Conservation (phyloP, 169 alveolate species). For the Plasmodium gallinaceum region DNA sequence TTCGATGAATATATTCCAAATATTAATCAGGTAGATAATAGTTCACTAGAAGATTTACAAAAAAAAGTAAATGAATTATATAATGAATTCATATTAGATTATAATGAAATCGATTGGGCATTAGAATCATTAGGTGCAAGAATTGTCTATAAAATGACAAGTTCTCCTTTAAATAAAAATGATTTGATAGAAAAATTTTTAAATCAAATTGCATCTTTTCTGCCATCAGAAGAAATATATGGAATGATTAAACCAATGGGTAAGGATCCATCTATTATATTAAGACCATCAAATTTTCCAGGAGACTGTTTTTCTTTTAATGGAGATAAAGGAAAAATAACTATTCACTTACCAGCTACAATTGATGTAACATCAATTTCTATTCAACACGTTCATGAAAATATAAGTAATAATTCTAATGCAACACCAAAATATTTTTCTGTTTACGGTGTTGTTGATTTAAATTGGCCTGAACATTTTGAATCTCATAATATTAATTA, state of each 20-base stretch:
- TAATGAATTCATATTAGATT: constrained; percentile 74
- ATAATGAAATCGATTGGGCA: constrained; percentile 77
- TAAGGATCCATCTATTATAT: constrained; percentile 67
- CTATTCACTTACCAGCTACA: constrained; percentile 73
- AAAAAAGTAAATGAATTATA: constrained; percentile 70
- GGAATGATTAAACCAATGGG: constrained; percentile 78
- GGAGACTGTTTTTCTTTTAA: constrained; percentile 76
- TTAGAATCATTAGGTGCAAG: constrained; percentile 76
- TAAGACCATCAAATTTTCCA: constrained; percentile 70
- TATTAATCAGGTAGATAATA: not conserved
- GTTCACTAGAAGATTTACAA: constrained; percentile 43
- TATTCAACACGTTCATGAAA: constrained; percentile 75
- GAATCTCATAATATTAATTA: constrained; percentile 52
- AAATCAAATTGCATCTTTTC: constrained; percentile 56
- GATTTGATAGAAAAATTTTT: constrained; percentile 65
- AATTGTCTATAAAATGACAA: constrained; percentile 76
- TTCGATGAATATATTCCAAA: constrained; percentile 2
- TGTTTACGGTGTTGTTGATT: constrained; percentile 67
- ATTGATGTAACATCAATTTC: constrained; percentile 65
- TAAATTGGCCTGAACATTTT: constrained; percentile 74
- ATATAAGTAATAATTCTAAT: constrained; percentile 61
- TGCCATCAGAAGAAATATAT: constrained; percentile 76
- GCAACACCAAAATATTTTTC: constrained; percentile 77
- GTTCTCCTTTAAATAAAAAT: constrained; percentile 72
- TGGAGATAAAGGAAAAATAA: constrained; percentile 69